Evolutionary conservation across 1,139 yeast genomes (phyloP).

Genomic region (Candida labiduridarum): DNA sequence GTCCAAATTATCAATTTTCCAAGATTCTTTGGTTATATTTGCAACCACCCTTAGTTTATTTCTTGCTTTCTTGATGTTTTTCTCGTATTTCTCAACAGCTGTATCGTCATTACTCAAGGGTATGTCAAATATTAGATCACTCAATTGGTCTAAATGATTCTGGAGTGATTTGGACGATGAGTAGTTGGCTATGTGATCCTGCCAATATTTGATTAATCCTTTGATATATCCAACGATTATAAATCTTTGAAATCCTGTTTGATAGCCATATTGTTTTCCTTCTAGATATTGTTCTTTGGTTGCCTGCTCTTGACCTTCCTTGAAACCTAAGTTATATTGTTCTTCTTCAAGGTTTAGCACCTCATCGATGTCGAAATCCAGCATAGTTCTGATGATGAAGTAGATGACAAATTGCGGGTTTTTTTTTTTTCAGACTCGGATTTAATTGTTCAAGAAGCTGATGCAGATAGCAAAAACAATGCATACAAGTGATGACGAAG

Average conservation of each 20-base stretch:
- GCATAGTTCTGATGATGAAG: conserved; percentile 2
- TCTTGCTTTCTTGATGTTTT: conserved; percentile 44
- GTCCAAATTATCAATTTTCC: conserved; percentile 37
- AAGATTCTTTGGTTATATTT: conserved; percentile 35
- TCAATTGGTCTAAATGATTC: conserved; percentile 32
- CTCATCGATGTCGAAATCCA: conserved; percentile 42
- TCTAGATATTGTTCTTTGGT: conserved; percentile 51
- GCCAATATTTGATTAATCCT: conserved; percentile 53
- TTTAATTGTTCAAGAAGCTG: not conserved
- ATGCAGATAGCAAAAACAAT: not conserved
- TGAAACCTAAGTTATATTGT: conserved; percentile 63
- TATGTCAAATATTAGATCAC: conserved; percentile 25
- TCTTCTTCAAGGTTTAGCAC: conserved; percentile 56
- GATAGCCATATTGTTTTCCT: conserved; percentile 79
- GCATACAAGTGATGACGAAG: conserved; percentile 16
- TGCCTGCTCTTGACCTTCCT: conserved; percentile 54
- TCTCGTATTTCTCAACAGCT: conserved; percentile 53
- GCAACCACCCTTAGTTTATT: conserved; percentile 55
- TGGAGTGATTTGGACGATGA: conserved; percentile 7
- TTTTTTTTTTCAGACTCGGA: not conserved
- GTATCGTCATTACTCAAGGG: conserved; percentile 44
- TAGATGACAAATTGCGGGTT: not conserved
- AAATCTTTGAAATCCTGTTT: conserved; percentile 75
- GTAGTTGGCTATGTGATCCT: conserved; percentile 20
- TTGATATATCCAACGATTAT: conserved; percentile 63